phyloP scores from a whole-genome alignment of 345 rosid genomes.

The Luvunga scandens region DNA sequence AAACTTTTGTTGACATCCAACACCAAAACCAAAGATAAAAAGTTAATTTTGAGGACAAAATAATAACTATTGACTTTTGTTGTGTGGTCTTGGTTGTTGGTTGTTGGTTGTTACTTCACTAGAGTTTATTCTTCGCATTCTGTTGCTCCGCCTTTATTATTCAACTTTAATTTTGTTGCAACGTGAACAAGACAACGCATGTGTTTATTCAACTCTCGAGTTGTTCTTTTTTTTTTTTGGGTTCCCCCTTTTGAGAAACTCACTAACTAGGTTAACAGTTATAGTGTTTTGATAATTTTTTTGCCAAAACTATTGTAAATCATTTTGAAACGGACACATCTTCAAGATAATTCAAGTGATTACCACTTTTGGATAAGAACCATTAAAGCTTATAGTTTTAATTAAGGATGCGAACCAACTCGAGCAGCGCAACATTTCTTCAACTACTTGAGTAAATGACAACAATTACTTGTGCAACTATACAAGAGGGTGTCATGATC shows the following conservation, averaged over 20 bases:
- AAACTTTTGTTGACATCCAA: not conserved
- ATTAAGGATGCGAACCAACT: not conserved
- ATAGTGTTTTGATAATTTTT: no score
- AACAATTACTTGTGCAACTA: not conserved
- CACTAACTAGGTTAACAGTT: no score
- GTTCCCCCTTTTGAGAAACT: no score
- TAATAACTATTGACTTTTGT: not conserved
- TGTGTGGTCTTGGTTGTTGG: not conserved
- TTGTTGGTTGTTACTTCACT: not conserved
- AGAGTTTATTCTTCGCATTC: not conserved
- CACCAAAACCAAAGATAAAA: not conserved
- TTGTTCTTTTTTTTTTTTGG: no score
- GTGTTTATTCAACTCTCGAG: no score
- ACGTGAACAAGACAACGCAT: not conserved
- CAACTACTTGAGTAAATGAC: not conserved
- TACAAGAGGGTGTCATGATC: not conserved
- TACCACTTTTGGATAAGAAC: not conserved
- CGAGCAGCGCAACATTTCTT: not conserved
- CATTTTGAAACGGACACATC: no score
- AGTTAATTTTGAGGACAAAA: no score
- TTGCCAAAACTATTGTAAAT: no score
- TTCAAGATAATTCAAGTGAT: not conserved
- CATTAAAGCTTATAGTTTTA: not conserved
- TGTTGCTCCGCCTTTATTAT: slow-evolving; percentile 13
- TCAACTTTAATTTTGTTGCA: slow-evolving; percentile 8